Conservation (phyloP, 2,329 filamentous ascomycete genomes). For the Diaporthe sp. region DNA sequence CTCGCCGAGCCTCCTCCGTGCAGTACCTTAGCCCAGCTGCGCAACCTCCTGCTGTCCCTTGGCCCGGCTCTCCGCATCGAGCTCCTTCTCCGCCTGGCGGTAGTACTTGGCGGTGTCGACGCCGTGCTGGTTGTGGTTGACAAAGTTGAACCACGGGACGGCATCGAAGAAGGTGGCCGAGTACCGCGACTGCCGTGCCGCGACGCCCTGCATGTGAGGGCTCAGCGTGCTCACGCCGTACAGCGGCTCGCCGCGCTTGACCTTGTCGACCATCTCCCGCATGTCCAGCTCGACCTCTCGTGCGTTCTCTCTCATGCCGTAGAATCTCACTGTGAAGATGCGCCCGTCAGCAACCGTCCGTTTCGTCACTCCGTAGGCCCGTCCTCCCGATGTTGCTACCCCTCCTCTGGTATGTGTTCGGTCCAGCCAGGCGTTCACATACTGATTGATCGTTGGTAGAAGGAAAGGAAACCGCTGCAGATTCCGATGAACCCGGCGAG, state of each 20-base stretch:
- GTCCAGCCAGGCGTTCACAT: slow-evolving; percentile 59
- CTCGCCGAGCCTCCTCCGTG: too few relatives aligned
- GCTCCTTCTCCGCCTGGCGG: slow-evolving; percentile 91
- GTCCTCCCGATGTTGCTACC: neutral
- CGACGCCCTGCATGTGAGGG: slow-evolving; percentile 94
- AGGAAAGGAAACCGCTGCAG: slow-evolving; percentile 84
- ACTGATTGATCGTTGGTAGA: slow-evolving; percentile 89
- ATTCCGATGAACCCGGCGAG: slow-evolving; percentile 80
- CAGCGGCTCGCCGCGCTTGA: slow-evolving; percentile 90
- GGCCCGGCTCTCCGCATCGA: slow-evolving; percentile 78
- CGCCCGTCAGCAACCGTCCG: slow-evolving; percentile 27
- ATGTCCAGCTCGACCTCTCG: slow-evolving; percentile 97
- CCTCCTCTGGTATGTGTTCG: neutral
- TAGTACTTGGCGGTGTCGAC: slow-evolving; percentile 99
- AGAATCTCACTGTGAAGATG: slow-evolving; percentile 82
- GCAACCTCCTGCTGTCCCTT: slow-evolving; percentile 37
- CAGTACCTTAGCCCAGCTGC: slow-evolving; percentile 27
- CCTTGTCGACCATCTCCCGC: slow-evolving; percentile 96
- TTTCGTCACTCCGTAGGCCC: too few relatives aligned
- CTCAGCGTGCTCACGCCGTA: slow-evolving; percentile 86
- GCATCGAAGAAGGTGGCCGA: slow-evolving; percentile 86
- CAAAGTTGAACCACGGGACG: slow-evolving; percentile 97
- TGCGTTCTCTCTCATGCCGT: slow-evolving; percentile 92
- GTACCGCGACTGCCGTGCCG: slow-evolving; percentile 93
- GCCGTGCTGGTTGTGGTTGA: slow-evolving; percentile 95